Percentiles rank a stretch among this genome's conserved stretches.
phyloP scores from a whole-genome alignment of 1,284 basidiomycete species.

The Amylostereum chailletii region DNA sequence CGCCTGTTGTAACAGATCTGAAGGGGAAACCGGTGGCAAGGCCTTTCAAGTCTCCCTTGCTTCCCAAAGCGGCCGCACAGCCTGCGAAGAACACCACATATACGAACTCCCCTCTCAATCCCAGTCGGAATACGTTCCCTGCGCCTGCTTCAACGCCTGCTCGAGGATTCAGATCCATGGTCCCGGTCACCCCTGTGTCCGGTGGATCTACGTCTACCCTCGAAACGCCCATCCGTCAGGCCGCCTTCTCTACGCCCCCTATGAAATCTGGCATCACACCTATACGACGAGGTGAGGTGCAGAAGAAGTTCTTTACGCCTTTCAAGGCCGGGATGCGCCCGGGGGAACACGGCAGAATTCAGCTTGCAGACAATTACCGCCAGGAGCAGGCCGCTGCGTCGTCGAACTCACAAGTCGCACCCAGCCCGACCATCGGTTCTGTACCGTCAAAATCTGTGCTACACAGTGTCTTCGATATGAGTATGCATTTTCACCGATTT shows the following conservation, averaged over 20 bases:
- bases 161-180: slow-evolving; percentile 13
- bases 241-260: slow-evolving; percentile 23
- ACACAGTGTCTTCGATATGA: slow-evolving; percentile 33
- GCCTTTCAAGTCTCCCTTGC: slow-evolving; percentile 52
- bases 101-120: slow-evolving; percentile 25
- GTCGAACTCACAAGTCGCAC: neutral
- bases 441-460: slow-evolving; percentile 15
- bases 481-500: slow-evolving; percentile 25
- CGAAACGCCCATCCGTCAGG: slow-evolving; percentile 8
- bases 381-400: slow-evolving; percentile 1
- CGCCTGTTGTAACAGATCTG: slow-evolving; percentile 11
- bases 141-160: slow-evolving; percentile 16
- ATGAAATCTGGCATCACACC: slow-evolving; percentile 27
- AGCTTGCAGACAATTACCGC: slow-evolving; percentile 18
- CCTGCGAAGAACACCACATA: slow-evolving; percentile 8
- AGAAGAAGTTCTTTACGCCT: slow-evolving; percentile 52
- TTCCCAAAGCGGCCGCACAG: slow-evolving; percentile 11
- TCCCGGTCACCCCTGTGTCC: slow-evolving; percentile 18
- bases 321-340: slow-evolving; percentile 57
- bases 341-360: slow-evolving; percentile 37
- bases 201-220: slow-evolving; percentile 15
- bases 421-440: slow-evolving; percentile 3
- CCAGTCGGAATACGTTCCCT: slow-evolving; percentile 10
- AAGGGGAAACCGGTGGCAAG: slow-evolving; percentile 26
- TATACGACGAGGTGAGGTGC: slow-evolving; percentile 12